Conservation (phyloP, 805 yeast species). For the Lachancea kluyveri region DNA sequence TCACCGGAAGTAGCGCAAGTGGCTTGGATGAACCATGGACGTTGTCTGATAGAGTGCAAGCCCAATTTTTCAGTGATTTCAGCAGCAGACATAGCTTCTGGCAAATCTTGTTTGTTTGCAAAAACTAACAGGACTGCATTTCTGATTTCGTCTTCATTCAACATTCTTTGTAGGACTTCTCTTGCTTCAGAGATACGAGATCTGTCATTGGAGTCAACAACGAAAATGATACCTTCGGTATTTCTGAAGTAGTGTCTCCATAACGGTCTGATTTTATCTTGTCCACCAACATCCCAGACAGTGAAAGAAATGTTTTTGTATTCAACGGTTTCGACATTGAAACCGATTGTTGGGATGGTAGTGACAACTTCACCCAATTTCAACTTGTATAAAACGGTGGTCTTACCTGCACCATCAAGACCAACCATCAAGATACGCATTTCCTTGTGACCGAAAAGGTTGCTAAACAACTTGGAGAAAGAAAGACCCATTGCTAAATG, state of each 20-base stretch:
- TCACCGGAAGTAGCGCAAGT: constrained; percentile 99
- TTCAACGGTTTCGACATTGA: constrained; percentile 96
- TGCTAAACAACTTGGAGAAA: constrained; percentile 87
- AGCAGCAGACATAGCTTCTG: constrained; percentile 92
- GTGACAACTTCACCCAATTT: constrained; percentile 95
- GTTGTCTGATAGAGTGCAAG: constrained; percentile 92
- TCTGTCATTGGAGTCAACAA: constrained; percentile 96
- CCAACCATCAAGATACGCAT: constrained; percentile 99
- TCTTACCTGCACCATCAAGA: constrained; percentile 97
- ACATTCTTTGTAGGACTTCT: constrained; percentile 97
- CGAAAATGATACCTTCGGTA: constrained; percentile 97
- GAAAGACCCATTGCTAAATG: constrained; percentile 97
- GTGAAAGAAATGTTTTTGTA: constrained; percentile 95
- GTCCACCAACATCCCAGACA: constrained; percentile 99
- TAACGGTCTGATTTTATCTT: constrained; percentile 95
- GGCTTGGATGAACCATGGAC: constrained; percentile 99
- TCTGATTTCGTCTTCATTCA: constrained; percentile 96
- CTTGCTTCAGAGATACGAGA: constrained; percentile 97
- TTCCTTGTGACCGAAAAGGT: constrained; percentile 96
- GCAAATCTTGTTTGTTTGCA: constrained; percentile 98
- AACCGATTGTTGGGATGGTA: constrained; percentile 94
- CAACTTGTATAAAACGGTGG: constrained; percentile 91
- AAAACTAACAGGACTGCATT: constrained; percentile 92
- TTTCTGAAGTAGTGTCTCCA: constrained; percentile 99
- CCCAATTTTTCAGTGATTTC: constrained; percentile 88